Evolutionary conservation across 2,329 filamentous ascomycete species (phyloP), one percentile per base, ranked within the genome.

Genomic region (Colletotrichum lini): DNA sequence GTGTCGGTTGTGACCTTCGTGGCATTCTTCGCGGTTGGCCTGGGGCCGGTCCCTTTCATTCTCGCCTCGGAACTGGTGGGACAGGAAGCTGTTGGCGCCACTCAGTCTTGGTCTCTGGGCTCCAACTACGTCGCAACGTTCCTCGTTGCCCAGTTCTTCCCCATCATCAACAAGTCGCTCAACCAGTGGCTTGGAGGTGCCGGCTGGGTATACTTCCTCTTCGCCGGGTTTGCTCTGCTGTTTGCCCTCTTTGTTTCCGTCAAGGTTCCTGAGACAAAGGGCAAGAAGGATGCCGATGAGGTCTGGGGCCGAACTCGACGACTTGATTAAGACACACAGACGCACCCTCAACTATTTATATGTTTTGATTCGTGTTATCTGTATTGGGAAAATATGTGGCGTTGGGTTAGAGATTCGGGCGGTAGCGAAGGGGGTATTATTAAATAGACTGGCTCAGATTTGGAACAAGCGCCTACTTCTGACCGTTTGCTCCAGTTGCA

Each of bases 21-120:
- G 2, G 92, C 90, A 5, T 94, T 93, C 78, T 99, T 98, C 76
- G 96, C 94, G 0, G 89, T 98, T 16, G 96, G 96, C 0, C 88
- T 99, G 0, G 96, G 96, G 0, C 96, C 96, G 0, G 94, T 99
- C 0, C 96, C 96, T 0, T 99, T 98, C 81, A 97, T 98, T 75
- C 87, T 99, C 57, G 92, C 95, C 0, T 95, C 94, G 1, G 96
- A 98, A 81, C 89, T 98, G 3, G 96, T 98, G 0, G 93, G 92
- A 0, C 92, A 94, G 15, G 94, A 98, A 79, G 96, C 96, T 0
- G 95, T 98, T 0, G 95, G 96, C 1, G 94, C 96, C 0, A 93
- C 94, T 0, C 96, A 99, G 80, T 95, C 93, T 69, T 97, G 95
- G 89, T 93, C 92, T 0, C 83, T 98, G 30, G 94, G 91, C 1